Evolutionary conservation across 495 filamentous ascomycete species (phyloP).

Genomic region (Mytilinidion resinicola): DNA sequence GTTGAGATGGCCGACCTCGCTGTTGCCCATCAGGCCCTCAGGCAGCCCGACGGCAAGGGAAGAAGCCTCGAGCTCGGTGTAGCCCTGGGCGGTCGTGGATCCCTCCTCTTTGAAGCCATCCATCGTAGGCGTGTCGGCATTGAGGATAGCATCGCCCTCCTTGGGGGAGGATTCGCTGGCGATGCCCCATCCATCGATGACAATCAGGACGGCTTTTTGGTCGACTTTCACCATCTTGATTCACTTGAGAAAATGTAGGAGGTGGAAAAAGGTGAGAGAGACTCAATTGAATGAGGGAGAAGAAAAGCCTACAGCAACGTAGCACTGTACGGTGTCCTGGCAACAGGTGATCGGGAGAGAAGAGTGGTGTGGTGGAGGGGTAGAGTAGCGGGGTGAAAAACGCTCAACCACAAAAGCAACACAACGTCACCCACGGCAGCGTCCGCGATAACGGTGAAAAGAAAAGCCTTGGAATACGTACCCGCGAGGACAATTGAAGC

Average conservation of each 20-base stretch:
- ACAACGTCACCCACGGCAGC: too few relatives aligned
- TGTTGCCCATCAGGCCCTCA: conserved; percentile 97
- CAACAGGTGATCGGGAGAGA: too few relatives aligned
- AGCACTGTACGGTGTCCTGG: neutral
- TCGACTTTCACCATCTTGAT: conserved; percentile 65
- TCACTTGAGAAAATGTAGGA: conserved; percentile 4
- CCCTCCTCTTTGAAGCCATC: conserved; percentile 60
- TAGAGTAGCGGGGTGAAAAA: too few relatives aligned
- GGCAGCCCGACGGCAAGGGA: conserved; percentile 93
- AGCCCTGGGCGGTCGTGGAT: conserved; percentile 67
- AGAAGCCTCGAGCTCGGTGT: conserved; percentile 85
- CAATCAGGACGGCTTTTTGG: conserved; percentile 92
- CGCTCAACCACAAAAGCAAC: too few relatives aligned
- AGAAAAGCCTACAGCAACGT: neutral
- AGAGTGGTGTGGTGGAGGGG: too few relatives aligned
- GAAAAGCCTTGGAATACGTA: too few relatives aligned
- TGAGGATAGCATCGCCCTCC: conserved; percentile 88
- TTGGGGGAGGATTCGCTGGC: conserved; percentile 67
- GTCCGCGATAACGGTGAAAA: too few relatives aligned
- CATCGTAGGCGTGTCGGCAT: conserved; percentile 87
- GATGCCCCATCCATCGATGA: conserved; percentile 98
- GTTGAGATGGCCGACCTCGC: conserved; percentile 96
- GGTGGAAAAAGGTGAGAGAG: conserved; percentile 27
- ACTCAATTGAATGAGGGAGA: conserved; percentile 7
- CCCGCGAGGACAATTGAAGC: too few relatives aligned